Base-by-base conservation (phyloP, 768 basidiomycete genomes). In the Termitomyces sp. region DNA sequence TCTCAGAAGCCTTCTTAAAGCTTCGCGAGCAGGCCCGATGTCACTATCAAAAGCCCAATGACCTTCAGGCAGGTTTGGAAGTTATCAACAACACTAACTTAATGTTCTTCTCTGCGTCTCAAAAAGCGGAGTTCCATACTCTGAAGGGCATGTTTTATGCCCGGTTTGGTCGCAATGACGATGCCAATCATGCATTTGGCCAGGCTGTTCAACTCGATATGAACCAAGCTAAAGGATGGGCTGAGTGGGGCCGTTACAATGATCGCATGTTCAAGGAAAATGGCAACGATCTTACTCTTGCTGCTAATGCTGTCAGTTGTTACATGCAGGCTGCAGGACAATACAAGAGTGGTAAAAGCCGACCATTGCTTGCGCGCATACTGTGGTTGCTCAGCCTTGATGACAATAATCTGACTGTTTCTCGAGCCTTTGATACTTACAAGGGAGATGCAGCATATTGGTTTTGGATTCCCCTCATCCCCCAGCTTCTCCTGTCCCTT, bases 61-160 rank as follows among this genome's bases (percentile, higher is more conserved):
- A 98, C 71, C 85, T 97, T 60, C 89, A 92, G 66, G 92, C 94
- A 4, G 97, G 97, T 32, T 78, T 99, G 48, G 97, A 99, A 71
- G 95, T 97, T 59, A 99, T 99, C 81, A 99, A 98, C 75, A 98
- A 98, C 69, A 99, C 97, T 15, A 99, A 99, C 72, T 78, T 99
- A 60, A 92, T 96, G 83, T 99, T 98, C 79, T 99, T 99, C 77
- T 93, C 95, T 20, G 86, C 79, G 7, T 76, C 85, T 3, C 97
- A 99, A 72, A 99, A 99, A 72, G 95, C 97, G 49, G 96, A 99
- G 72, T 99, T 99, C 76, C 94, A 94, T 74, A 98, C 96, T 4
- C 79, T 98, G 70, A 99, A 99, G 75, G 97, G 94, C 44, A 96
- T 99, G 92, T 99, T 99, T 79, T 89, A 96, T 66, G 91, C 94